Conservation (phyloP, 73 alveolate genomes). For the Stentor roeselii region DNA sequence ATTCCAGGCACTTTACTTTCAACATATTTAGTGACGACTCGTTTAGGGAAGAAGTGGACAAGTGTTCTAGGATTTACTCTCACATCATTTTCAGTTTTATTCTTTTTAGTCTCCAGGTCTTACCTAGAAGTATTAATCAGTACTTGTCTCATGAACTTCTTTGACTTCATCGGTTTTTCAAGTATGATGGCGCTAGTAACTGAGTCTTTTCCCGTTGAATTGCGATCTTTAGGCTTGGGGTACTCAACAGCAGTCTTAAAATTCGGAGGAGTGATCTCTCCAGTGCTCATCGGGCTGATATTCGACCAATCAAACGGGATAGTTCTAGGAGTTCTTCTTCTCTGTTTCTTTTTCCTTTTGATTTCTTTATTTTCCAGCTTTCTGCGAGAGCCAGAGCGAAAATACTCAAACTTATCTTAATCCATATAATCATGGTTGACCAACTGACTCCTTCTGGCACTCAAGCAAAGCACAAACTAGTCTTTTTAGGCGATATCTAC, state of each 20-base stretch:
- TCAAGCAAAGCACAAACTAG: constrained; percentile 67
- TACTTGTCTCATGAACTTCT: not conserved
- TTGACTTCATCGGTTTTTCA: not conserved
- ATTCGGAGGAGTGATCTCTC: not conserved
- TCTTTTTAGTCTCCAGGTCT: not conserved
- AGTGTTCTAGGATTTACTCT: not conserved
- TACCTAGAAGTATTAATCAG: not conserved
- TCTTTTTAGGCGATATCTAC: constrained; percentile 73
- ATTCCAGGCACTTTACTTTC: not conserved
- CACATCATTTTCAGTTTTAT: not conserved
- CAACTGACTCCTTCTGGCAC: constrained; percentile 35
- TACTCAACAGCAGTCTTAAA: not conserved
- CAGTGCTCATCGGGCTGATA: not conserved
- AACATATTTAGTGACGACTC: not conserved
- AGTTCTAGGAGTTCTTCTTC: not conserved
- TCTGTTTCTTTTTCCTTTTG: too few relatives aligned
- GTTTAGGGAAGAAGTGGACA: not conserved
- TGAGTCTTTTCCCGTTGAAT: not conserved
- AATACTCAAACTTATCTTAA: not conserved
- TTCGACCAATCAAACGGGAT: not conserved
- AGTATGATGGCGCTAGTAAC: not conserved
- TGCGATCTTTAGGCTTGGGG: not conserved
- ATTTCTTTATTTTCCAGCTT: not conserved
- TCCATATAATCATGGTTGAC: not conserved
- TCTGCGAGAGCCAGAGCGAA: not conserved